phyloP scores from a whole-genome alignment of 768 basidiomycete species.

The Termitomyces sp. region DNA sequence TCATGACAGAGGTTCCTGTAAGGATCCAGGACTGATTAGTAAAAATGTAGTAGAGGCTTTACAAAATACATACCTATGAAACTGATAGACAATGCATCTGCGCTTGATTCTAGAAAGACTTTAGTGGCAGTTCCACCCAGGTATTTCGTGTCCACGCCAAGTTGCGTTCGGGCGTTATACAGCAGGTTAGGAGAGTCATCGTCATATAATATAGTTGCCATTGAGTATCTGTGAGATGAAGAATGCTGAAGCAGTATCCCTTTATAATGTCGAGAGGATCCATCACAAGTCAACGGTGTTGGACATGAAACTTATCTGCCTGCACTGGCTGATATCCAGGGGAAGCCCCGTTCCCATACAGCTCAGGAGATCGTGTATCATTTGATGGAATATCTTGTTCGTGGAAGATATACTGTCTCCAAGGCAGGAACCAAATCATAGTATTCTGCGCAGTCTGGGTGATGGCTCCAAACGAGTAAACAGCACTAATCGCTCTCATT shows the following conservation, averaged over 20 bases:
- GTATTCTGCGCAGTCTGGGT: not conserved
- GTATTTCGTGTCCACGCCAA: not conserved
- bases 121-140: not conserved
- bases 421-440: not conserved
- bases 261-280: not conserved
- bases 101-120: not conserved
- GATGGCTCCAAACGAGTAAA: not conserved
- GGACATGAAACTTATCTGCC: not conserved
- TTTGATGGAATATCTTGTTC: not conserved
- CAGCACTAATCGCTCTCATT: not conserved
- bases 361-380: not conserved
- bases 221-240: not conserved
- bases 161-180: not conserved
- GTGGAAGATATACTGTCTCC: not conserved
- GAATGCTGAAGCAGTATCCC: not conserved
- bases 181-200: not conserved
- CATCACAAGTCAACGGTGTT: not conserved
- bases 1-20: not conserved
- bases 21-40: not conserved
- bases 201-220: not conserved
- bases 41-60: not conserved
- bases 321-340: not conserved
- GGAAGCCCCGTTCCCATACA: not conserved
- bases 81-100: not conserved
- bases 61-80: not conserved